Evolutionary conservation across 2,329 filamentous ascomycete species (phyloP).

Genomic region (Myriosclerotinia curreyana): DNA sequence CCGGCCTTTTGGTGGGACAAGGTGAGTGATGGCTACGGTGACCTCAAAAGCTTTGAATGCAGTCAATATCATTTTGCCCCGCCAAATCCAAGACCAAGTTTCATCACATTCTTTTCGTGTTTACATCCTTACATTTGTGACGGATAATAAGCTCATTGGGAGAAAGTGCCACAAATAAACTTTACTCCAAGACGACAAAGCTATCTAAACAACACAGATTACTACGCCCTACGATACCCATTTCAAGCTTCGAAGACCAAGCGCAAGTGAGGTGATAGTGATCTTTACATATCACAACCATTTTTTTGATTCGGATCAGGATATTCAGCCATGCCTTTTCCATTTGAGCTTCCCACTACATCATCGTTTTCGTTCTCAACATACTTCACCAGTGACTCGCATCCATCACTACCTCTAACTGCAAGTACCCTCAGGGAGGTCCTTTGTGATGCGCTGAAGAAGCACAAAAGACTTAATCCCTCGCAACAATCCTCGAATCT

Average conservation of each 20-base stretch:
- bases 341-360: constrained; percentile 84
- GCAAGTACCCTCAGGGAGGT: constrained; percentile 82
- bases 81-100: background rate
- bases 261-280: background rate
- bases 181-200: background rate
- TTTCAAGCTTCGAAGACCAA: background rate
- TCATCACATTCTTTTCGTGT: background rate
- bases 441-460: constrained; percentile 79
- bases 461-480: constrained; percentile 80
- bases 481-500: constrained; percentile 69
- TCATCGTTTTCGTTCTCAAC: constrained; percentile 80
- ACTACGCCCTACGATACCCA: background rate
- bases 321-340: constrained; percentile 70
- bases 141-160: too few species aligned
- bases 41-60: background rate
- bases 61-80: constrained; percentile 18
- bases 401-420: constrained; percentile 81
- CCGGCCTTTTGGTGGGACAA: background rate
- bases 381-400: constrained; percentile 73
- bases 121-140: background rate
- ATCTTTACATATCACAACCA: background rate
- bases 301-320: background rate
- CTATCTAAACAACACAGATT: background rate
- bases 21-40: constrained; percentile 7
- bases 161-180: too few species aligned